Evolutionary conservation across 495 filamentous ascomycete species (phyloP).

Genomic region (Tuber indicum): DNA sequence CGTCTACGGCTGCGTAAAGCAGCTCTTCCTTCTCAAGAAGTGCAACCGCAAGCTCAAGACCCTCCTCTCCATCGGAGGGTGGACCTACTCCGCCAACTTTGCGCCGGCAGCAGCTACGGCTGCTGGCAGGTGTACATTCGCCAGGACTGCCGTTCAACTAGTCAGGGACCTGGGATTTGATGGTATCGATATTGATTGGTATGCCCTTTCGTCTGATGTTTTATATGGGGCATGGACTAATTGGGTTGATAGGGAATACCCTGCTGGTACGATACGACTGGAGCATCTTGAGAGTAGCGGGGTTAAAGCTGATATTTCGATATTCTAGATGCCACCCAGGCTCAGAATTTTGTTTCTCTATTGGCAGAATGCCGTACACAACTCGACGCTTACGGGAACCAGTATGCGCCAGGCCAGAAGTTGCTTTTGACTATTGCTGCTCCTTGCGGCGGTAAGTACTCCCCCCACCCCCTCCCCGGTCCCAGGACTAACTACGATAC

Average conservation of each 20-base stretch:
- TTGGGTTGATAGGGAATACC: slow-evolving; percentile 51
- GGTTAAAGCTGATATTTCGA: background rate
- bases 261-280: slow-evolving; percentile 35
- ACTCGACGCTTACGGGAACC: slow-evolving; percentile 57
- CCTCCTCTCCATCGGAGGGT: slow-evolving; percentile 88
- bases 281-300: background rate
- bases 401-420: slow-evolving; percentile 48
- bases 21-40: slow-evolving; percentile 85
- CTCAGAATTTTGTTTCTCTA: slow-evolving; percentile 62
- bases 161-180: slow-evolving; percentile 61
- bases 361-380: slow-evolving; percentile 59
- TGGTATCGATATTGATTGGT: slow-evolving; percentile 60
- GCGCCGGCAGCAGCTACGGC: slow-evolving; percentile 60
- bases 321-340: slow-evolving; percentile 49
- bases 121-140: slow-evolving; percentile 61
- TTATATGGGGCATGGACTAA: background rate
- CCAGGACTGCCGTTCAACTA: slow-evolving; percentile 58
- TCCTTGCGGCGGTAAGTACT: background rate
- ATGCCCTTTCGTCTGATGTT: background rate
- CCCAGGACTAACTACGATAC: background rate
- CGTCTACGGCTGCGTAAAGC: slow-evolving; percentile 87
- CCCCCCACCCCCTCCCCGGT: background rate
- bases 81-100: slow-evolving; percentile 92
- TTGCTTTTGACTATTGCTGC: slow-evolving; percentile 74
- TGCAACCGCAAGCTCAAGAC: slow-evolving; percentile 82